Evolutionary conservation across 1,139 yeast genomes (phyloP).

Genomic region (Scheffersomyces titani): DNA sequence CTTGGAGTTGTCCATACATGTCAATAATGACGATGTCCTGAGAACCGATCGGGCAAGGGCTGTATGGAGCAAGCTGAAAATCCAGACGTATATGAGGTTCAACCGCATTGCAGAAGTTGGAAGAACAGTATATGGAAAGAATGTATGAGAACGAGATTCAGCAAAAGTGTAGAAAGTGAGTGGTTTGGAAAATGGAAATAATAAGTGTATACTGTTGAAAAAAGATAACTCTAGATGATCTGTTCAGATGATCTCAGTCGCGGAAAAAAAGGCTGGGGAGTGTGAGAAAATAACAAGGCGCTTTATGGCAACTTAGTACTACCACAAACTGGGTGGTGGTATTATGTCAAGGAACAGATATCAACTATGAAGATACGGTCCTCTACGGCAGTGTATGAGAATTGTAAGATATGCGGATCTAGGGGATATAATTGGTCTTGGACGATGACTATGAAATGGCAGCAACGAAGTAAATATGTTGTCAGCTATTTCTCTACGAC

Average conservation of each 20-base stretch:
- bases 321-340: neutral
- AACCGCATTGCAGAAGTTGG: neutral
- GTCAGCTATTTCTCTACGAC: neutral
- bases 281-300: neutral
- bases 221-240: neutral
- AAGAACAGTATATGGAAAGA: neutral
- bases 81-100: neutral
- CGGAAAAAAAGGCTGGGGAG: neutral
- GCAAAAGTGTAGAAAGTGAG: neutral
- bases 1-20: constrained; percentile 91
- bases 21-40: constrained; percentile 72
- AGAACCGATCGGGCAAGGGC: constrained; percentile 15
- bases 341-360: neutral
- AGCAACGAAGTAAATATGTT: no score
- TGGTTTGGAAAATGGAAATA: neutral
- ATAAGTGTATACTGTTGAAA: neutral
- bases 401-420: neutral
- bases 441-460: neutral
- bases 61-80: neutral
- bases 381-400: neutral
- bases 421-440: neutral
- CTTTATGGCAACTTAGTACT: neutral
- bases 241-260: neutral
- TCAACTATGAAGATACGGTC: neutral
- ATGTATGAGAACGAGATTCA: neutral